Percentiles rank a stretch among this genome's conserved stretches.
These are phyloP conservation scores for Suillus luteus DNA, from an alignment of 768 basidiomycete species.

Conservation along the genomic window DNA sequence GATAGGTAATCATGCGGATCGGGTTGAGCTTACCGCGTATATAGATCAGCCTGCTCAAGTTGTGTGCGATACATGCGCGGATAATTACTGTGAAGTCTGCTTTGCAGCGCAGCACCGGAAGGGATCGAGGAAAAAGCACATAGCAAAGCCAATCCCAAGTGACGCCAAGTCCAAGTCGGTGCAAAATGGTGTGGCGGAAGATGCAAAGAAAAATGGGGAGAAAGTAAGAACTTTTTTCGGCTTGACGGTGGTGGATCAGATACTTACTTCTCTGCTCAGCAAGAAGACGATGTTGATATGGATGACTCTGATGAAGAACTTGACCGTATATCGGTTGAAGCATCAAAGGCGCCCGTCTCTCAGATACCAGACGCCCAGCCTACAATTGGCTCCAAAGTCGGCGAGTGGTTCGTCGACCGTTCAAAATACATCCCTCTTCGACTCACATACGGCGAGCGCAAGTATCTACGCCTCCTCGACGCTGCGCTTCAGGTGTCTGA, in stretches of 20 bases:
- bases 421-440: slow-evolving; percentile 82
- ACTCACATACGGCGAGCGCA: slow-evolving; percentile 73
- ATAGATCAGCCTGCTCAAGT: slow-evolving; percentile 84
- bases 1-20: not conserved
- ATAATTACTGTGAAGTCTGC: slow-evolving; percentile 83
- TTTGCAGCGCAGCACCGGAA: slow-evolving; percentile 85
- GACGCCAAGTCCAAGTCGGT: slow-evolving; percentile 15
- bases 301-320: slow-evolving; percentile 39
- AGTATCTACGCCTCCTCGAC: slow-evolving; percentile 81
- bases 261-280: slow-evolving; percentile 22
- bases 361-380: slow-evolving; percentile 60
- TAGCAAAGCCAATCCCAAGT: slow-evolving; percentile 46
- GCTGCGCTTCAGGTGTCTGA: slow-evolving; percentile 84
- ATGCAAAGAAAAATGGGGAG: slow-evolving; percentile 15
- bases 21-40: not conserved
- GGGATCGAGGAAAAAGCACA: slow-evolving; percentile 70
- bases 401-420: slow-evolving; percentile 86
- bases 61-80: slow-evolving; percentile 68
- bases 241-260: not conserved
- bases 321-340: slow-evolving; percentile 37
- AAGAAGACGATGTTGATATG: slow-evolving; percentile 39
- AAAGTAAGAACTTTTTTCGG: slow-evolving; percentile 21
- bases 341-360: slow-evolving; percentile 18
- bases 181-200: slow-evolving; percentile 18
- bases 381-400: slow-evolving; percentile 58